A percentile compares a stretch with the other conserved stretches of the same genome.
These are phyloP conservation scores for Orbilia brochopaga DNA, from an alignment of 2,329 filamentous ascomycete genomes.

Conservation along the genomic window DNA sequence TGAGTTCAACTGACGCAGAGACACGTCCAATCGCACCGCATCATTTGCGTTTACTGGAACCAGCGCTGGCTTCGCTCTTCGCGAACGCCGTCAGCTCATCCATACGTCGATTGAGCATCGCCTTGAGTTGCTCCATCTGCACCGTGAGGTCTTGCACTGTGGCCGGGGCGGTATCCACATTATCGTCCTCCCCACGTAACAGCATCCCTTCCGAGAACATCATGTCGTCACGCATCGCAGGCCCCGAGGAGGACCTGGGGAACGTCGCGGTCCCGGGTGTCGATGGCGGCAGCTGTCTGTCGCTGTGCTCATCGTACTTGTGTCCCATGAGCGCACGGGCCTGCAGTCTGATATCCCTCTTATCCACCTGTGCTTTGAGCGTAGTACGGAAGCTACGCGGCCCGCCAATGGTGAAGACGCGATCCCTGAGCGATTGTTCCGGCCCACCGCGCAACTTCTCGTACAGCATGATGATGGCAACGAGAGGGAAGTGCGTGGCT, in stretches of 20 bases:
- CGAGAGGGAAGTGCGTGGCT: constrained; percentile 55
- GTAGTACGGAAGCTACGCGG: constrained; percentile 22
- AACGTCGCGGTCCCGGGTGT: constrained; percentile 38
- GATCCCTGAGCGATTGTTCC: constrained; percentile 20
- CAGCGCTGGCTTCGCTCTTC: not conserved
- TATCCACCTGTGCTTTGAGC: constrained; percentile 20
- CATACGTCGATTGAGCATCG: constrained; percentile 34
- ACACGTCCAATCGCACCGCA: not conserved
- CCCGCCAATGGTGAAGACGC: constrained; percentile 27
- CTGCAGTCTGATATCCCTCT: constrained; percentile 27
- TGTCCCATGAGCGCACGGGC: constrained; percentile 29
- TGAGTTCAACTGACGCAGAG: not conserved
- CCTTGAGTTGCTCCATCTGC: constrained; percentile 44
- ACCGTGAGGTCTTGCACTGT: constrained; percentile 39
- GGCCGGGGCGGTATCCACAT: constrained; percentile 27
- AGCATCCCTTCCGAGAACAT: not conserved
- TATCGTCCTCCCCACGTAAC: constrained; percentile 20
- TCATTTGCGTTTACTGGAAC: not conserved
- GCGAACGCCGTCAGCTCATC: constrained; percentile 28
- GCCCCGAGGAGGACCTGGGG: not conserved
- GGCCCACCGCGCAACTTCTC: constrained; percentile 22
- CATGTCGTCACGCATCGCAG: not conserved
- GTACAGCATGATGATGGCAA: constrained; percentile 43
- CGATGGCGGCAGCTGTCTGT: constrained; percentile 17
- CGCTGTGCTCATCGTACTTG: constrained; percentile 17